These are phyloP conservation scores for Myxozyma melibiosi DNA, from an alignment of 805 yeast species.

Conservation along the genomic window DNA sequence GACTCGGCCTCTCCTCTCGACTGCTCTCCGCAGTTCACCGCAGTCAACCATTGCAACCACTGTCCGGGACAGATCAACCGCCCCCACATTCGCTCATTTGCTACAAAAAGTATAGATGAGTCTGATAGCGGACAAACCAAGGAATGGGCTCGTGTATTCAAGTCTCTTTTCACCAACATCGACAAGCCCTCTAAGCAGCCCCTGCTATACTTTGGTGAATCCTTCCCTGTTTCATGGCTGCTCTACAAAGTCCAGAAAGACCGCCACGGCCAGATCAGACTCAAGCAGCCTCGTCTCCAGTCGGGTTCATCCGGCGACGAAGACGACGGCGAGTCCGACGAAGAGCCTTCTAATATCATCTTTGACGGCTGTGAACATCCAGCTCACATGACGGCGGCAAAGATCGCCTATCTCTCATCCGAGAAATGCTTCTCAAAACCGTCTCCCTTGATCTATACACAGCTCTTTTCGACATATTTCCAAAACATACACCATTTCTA, in stretches of 20 bases:
- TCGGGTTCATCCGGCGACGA: neutral
- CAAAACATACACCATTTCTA: constrained; percentile 16
- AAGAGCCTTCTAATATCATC: neutral
- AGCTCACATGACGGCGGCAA: constrained; percentile 2
- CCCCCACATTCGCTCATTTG: too few species aligned
- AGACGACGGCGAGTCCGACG: neutral
- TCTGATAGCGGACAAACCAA: too few species aligned
- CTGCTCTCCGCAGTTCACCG: too few species aligned
- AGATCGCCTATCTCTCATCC: neutral
- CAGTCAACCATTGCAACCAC: too few species aligned
- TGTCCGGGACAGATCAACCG: too few species aligned
- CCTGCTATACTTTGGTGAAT: constrained; percentile 4
- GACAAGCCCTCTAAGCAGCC: neutral
- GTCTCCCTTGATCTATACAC: neutral
- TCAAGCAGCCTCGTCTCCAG: too few species aligned
- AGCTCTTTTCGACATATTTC: constrained; percentile 17
- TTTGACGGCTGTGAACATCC: constrained; percentile 7
- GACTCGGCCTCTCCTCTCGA: too few species aligned
- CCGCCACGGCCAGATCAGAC: neutral
- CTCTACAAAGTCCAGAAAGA: neutral
- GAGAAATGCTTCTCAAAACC: constrained; percentile 8
- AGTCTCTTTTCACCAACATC: neutral
- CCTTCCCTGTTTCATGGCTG: constrained; percentile 4
- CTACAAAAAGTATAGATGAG: too few species aligned
- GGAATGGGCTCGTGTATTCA: constrained; percentile 1